phyloP scores from a whole-genome alignment of 2,329 filamentous ascomycete species.

The Talaromyces sp. region DNA sequence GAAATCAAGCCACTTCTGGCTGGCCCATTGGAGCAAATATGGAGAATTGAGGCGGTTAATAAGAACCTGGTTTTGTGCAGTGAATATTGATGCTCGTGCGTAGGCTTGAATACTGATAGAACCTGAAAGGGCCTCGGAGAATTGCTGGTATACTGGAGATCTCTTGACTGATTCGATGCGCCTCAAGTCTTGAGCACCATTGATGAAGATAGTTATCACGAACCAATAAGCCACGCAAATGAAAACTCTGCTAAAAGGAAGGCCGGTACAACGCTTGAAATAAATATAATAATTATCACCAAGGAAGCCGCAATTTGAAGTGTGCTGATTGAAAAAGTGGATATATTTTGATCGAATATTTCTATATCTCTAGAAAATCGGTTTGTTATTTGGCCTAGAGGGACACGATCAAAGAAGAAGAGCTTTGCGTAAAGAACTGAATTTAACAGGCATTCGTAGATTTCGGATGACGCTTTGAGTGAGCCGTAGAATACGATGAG shows the following conservation, averaged over 20 bases:
- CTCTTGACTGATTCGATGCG: background rate
- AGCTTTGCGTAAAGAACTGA: background rate
- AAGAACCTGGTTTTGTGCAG: background rate
- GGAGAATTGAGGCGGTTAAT: slow-evolving; percentile 1
- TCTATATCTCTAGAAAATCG: slow-evolving; percentile 1
- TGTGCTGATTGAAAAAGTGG: background rate
- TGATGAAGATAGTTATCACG: background rate
- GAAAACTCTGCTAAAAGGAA: background rate
- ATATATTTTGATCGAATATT: background rate
- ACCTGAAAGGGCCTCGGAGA: background rate
- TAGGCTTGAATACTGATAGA: slow-evolving; percentile 1
- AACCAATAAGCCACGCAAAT: slow-evolving; percentile 2
- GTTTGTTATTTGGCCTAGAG: slow-evolving; percentile 1
- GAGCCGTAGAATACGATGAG: background rate
- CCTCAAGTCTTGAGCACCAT: background rate
- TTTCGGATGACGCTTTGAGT: background rate
- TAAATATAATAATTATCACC: background rate
- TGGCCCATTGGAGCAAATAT: slow-evolving; percentile 2
- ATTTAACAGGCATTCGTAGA: background rate
- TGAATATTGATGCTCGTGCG: background rate
- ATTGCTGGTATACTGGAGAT: slow-evolving; percentile 4
- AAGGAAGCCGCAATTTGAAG: background rate
- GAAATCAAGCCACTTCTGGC: background rate
- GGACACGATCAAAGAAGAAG: background rate
- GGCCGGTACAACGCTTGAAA: background rate